These are phyloP conservation scores for Platanthera zijinensis DNA, from an alignment of 106 monocot species.

Conservation along the genomic window DNA sequence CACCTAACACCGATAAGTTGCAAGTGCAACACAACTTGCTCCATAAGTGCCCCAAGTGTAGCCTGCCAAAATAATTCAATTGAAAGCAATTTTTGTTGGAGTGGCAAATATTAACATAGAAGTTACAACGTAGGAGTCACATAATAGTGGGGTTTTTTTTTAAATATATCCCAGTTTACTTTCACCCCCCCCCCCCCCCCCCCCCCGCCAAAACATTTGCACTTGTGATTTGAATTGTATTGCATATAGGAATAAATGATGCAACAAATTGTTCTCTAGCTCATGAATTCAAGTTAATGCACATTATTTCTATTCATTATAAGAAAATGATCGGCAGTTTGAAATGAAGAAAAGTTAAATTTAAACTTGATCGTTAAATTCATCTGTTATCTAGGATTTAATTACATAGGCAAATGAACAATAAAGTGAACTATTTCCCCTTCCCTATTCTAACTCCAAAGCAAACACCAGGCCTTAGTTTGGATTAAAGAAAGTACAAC, in stretches of 20 bases:
- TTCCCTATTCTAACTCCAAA: too few relatives aligned
- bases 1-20: slow-evolving; percentile 29
- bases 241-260: not conserved
- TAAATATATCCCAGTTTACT: not conserved
- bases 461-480: too few relatives aligned
- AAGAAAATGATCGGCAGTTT: not conserved
- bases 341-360: not conserved
- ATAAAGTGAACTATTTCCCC: not conserved
- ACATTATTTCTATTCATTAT: not conserved
- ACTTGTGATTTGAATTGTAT: not conserved
- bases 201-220: not conserved
- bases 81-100: not conserved
- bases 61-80: slow-evolving; percentile 27
- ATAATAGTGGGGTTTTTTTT: not conserved
- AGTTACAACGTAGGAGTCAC: not conserved
- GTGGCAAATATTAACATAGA: not conserved
- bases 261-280: not conserved
- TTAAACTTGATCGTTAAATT: not conserved
- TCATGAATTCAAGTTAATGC: not conserved
- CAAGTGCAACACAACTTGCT: slow-evolving; percentile 53
- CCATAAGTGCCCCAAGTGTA: slow-evolving; percentile 61
- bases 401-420: not conserved
- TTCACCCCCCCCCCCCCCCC: not conserved
- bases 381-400: not conserved
- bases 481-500: too few relatives aligned